Base-by-base conservation (phyloP, 1,284 basidiomycete species). In the Apiotrichum gamsii region DNA sequence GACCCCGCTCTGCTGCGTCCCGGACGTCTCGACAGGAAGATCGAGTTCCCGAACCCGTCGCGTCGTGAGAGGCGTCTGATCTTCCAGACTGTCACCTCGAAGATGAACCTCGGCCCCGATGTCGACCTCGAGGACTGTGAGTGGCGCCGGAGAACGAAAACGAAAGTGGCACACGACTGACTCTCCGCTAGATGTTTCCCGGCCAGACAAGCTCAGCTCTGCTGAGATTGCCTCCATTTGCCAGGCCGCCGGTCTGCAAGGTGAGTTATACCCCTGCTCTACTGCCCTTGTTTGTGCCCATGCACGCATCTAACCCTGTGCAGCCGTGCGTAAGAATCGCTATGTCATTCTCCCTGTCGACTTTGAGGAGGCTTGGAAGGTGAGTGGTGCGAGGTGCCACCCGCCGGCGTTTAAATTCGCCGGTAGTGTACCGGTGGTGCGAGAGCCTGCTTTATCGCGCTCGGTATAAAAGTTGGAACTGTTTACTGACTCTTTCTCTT, bases 301-400 rank as follows among this genome's bases (percentile, higher is more conserved):
- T n/a, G 19, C 29, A 18, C 34, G 13, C 16, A 18, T 41, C n/a
- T n/a, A n/a, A n/a, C n/a, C n/a, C n/a, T n/a, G 18, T 29, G 39
- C 60, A 93, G 90, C 94, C 58, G 94, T 97, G 25, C 83, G 94
- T 51, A 96, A 95, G 77, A 97, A 97, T 73, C 83, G 95, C 64
- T 99, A 98, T 72, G 82, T 99, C 47, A 94, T 99, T 67, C 77
- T 98, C 39, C 94, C 95, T 0, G 82, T 87, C 25, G 95, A 99
- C 79, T 98, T 97, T 69, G 95, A 98, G 71, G 91, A 96, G 73
- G 89, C 90, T 64, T 96, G 91, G 90, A 96, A 95, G 80, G 89
- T 93, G 60, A 67, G 85, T 81, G 14, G 11, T 13, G 9, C 16
- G 23, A n/a, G 20, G 46, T 48, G 51, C 49, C 53, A 54, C 53